These are phyloP conservation scores for Chaetomium fimeti DNA, from an alignment of 495 filamentous ascomycete genomes.

Conservation along the genomic window DNA sequence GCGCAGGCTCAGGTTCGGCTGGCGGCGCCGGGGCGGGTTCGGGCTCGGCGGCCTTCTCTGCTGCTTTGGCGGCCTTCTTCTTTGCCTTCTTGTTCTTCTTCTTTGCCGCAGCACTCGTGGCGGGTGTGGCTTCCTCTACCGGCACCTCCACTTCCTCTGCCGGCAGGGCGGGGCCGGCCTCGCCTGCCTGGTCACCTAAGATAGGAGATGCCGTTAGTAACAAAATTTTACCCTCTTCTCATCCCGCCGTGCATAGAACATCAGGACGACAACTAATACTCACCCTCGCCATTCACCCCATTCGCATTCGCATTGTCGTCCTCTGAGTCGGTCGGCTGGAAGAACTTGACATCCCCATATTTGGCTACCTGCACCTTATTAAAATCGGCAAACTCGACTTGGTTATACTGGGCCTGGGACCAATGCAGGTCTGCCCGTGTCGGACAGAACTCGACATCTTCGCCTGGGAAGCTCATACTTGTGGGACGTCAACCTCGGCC, in stretches of 20 bases:
- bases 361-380: conserved; percentile 40
- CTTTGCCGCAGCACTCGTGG: conserved; percentile 22
- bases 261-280: neutral
- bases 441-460: conserved; percentile 43
- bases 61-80: conserved; percentile 30
- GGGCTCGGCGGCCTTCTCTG: conserved; percentile 22
- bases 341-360: conserved; percentile 42
- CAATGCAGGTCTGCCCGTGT: conserved; percentile 36
- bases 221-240: neutral
- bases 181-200: neutral
- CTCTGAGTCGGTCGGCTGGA: conserved; percentile 36
- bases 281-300: conserved; percentile 27
- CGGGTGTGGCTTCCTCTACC: conserved; percentile 20
- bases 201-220: neutral
- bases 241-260: neutral
- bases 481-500: conserved; percentile 37
- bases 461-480: conserved; percentile 40
- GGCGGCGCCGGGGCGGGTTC: conserved; percentile 9
- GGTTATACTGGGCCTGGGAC: conserved; percentile 39
- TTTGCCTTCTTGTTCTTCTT: conserved; percentile 31
- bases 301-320: conserved; percentile 30
- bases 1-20: conserved; percentile 9
- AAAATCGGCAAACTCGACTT: conserved; percentile 46
- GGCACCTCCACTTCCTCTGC: conserved; percentile 9
- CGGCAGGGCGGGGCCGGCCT: neutral